Conservation (phyloP, 2,329 filamentous ascomycete species). For the Lecanicillium sp. region DNA sequence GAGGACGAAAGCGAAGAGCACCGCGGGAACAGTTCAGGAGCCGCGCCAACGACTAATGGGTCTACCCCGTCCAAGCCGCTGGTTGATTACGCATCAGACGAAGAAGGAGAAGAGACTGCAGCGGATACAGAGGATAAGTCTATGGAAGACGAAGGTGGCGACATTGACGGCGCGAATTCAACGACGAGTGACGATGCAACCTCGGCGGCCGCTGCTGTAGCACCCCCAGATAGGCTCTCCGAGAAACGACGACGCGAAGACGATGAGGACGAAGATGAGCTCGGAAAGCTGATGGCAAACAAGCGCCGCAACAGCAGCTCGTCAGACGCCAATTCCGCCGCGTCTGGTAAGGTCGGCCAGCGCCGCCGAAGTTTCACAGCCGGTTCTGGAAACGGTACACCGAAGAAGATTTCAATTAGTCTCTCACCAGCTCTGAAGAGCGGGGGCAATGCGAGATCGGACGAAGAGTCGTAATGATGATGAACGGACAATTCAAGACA, state of each 20-base stretch:
- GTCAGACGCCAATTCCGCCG: conserved; percentile 30
- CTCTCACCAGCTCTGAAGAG: conserved; percentile 39
- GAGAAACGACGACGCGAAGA: conserved; percentile 90
- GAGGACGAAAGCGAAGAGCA: conserved; percentile 59
- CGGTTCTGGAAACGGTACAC: conserved; percentile 28
- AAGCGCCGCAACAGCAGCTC: conserved; percentile 55
- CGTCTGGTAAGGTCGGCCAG: conserved; percentile 21
- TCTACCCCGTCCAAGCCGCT: conserved; percentile 60
- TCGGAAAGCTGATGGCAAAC: conserved; percentile 69
- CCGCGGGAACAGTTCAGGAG: conserved; percentile 23
- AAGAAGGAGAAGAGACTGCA: conserved; percentile 49
- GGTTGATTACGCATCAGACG: conserved; percentile 89
- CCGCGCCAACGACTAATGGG: conserved; percentile 44
- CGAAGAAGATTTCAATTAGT: conserved; percentile 52
- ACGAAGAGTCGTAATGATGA: conserved; percentile 28
- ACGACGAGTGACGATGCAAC: conserved; percentile 20
- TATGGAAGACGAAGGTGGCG: conserved; percentile 9
- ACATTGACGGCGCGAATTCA: conserved; percentile 7
- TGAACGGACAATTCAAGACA: conserved; percentile 4
- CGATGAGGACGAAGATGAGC: conserved; percentile 79
- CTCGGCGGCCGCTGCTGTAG: conserved; percentile 22
- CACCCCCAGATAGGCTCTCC: conserved; percentile 67
- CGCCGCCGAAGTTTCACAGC: conserved; percentile 34
- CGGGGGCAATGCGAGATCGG: conserved; percentile 26
- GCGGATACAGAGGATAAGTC: conserved; percentile 16